Base-by-base conservation (phyloP, 176 grass and related monocot genomes). In the Dactylis glomerata region DNA sequence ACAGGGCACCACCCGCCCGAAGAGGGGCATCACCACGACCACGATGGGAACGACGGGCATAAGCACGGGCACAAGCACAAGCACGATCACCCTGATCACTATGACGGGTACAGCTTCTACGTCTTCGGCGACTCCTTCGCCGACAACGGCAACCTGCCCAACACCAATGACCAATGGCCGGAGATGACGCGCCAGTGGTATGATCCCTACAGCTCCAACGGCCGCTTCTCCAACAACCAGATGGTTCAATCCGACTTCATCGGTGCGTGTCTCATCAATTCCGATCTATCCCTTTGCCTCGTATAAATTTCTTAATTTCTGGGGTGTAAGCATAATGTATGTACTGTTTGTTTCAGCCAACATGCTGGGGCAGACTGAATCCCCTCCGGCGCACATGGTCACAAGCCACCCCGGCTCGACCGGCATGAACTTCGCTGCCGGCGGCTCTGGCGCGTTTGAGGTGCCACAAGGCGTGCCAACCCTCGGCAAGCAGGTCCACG, bases 291-390 rank as follows among this genome's bases (percentile, higher is more conserved):
- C 23, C 20, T 56, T 50, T 50, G 3, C 4, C 47, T 17, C 47
- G 13, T 50, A 17, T 15, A 50, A 17, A 15, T 14, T 14, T 14
- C 55, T 26, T 24, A 8, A 28, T 24, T 54, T 57, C n/a, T n/a
- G n/a, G n/a, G n/a, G n/a, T n/a, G n/a, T n/a, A n/a, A n/a, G n/a
- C n/a, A n/a, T n/a, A n/a, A n/a, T n/a, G n/a, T n/a, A 5, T 62
- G n/a, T n/a, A n/a, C n/a, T 62, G 59, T 31, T 30, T 32, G 32
- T 19, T 49, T 9, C 79, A 87, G 86, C 86, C 11, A 77, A 20
- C 16, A 83, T 88, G 8, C 10, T 83, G 28, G 86, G 86, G 14
- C 16, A 0, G 2, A 7, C 19, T 3, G 28, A 15, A 47, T 28
- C 70, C 1, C 82, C 82, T 64, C 55, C 41, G 5, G 24, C 72